Evolutionary conservation across 331 rosid species (phyloP), one percentile per base, ranked within the genome.

Genomic region (Ulmus americana): DNA sequence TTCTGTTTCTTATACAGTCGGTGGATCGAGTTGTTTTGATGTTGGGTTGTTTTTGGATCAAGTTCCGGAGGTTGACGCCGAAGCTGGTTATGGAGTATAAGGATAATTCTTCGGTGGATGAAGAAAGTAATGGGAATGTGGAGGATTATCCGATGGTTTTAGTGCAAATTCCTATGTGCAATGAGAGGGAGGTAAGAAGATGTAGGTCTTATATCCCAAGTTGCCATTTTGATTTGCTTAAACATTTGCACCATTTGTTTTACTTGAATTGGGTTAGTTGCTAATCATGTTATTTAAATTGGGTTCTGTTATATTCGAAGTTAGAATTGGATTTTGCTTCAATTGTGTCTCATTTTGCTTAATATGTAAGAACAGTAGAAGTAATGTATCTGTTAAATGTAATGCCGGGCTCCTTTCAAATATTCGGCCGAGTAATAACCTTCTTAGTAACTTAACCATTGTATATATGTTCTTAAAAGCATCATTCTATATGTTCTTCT

Each of bases 181-280:
- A 92, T 65, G 97, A 92, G 81, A 88, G 90, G 91, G 98, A 92
- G 98, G 98, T 94, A 83, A 94, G 98, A 70, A 61, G 71, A 84
- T 83, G 95, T 86, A 82, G 92, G 97, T 88, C 75, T 52, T 87
- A 56, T 45, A 41, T 70, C 77, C 84, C 83, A 69, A 58, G 45
- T 44, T 70, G 46, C 9, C 40, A 41, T 45, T 71, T 45, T 65
- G 14, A 28, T 66, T 40, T 7, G 0, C 55, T 39, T 40, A n/a
- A 35, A 9, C 16, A 39, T 39, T 7, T 46, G 22, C 16, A 16
- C 9, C 6, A 46, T 54, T 74, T 51, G 2, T 40, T 61, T 47
- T 39, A 28, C 14, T 45, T 54, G 15, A 5, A 47, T 59, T 65
- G 43, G 39, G 13, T 52, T 61, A 20, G n/a, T 9, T 28, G 35